Percentiles rank a stretch among this genome's conserved stretches.
Evolutionary conservation across 2,329 filamentous ascomycete genomes (phyloP).

Genomic region (Scytalidium sp.): DNA sequence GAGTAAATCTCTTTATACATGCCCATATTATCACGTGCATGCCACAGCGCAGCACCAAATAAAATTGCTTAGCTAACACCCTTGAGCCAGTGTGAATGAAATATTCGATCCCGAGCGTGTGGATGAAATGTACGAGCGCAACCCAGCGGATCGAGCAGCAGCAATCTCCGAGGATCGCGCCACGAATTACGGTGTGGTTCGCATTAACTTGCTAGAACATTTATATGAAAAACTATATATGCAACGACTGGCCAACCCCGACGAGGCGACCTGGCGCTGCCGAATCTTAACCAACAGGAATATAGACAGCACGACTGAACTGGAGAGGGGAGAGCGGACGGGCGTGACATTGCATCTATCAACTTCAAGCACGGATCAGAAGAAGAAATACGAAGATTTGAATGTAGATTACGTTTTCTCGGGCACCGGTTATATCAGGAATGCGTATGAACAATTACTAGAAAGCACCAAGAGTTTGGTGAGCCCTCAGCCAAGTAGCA

Average conservation of each 20-base stretch:
- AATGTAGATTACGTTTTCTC: constrained; percentile 80
- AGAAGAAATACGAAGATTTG: constrained; percentile 30
- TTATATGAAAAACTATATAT: constrained; percentile 87
- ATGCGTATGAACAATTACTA: constrained; percentile 76
- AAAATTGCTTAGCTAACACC: not conserved
- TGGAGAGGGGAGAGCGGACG: not conserved
- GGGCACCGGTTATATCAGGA: constrained; percentile 81
- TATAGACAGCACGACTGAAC: constrained; percentile 36
- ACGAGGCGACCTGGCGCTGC: constrained; percentile 76
- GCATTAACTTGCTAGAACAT: constrained; percentile 83
- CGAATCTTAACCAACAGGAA: constrained; percentile 70
- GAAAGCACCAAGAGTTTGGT: constrained; percentile 63
- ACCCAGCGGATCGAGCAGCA: constrained; percentile 55
- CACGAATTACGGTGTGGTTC: constrained; percentile 94
- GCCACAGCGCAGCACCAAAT: not conserved
- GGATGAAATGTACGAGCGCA: constrained; percentile 69
- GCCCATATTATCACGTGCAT: not conserved
- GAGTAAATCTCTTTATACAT: constrained; percentile 35
- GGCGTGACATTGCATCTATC: constrained; percentile 19
- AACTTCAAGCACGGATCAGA: constrained; percentile 35
- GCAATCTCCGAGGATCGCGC: constrained; percentile 68
- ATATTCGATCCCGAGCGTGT: constrained; percentile 90
- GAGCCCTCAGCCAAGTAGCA: constrained; percentile 38
- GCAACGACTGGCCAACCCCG: constrained; percentile 67
- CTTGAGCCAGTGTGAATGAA: constrained; percentile 73